Evolutionary conservation across 1,139 yeast genomes (phyloP).

Genomic region (Pichia sp.): DNA sequence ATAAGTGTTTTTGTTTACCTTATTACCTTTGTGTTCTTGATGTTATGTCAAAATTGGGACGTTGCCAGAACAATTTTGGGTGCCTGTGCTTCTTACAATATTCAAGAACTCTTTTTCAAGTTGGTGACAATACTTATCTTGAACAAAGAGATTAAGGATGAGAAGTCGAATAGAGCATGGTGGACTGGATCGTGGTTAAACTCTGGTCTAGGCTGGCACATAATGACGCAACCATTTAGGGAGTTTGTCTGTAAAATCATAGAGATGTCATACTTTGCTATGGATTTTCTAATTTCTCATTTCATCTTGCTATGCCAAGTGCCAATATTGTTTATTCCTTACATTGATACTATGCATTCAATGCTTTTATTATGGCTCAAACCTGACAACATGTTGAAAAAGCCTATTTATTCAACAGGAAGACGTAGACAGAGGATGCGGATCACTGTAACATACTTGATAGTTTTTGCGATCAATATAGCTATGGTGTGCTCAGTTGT

Average conservation of each 20-base stretch:
- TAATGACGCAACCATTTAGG: conserved; percentile 46
- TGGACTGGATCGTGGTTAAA: conserved; percentile 64
- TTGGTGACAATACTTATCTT: conserved; percentile 34
- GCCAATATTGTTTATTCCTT: conserved; percentile 50
- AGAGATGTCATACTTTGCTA: conserved; percentile 49
- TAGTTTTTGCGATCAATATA: conserved; percentile 32
- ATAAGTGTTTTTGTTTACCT: conserved; percentile 38
- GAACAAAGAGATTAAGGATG: conserved; percentile 45
- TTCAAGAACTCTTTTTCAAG: conserved; percentile 42
- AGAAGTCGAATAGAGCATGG: conserved; percentile 50
- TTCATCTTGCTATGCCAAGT: conserved; percentile 41
- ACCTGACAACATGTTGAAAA: conserved; percentile 44
- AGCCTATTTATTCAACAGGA: conserved; percentile 31
- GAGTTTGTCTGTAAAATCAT: conserved; percentile 47
- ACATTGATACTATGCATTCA: conserved; percentile 51
- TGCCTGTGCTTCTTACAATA: conserved; percentile 31
- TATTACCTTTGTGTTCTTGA: conserved; percentile 40
- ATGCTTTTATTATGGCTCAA: conserved; percentile 52
- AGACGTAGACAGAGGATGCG: conserved; percentile 24
- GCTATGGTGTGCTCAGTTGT: conserved; percentile 29
- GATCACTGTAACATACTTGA: conserved; percentile 26
- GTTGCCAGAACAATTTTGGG: conserved; percentile 44
- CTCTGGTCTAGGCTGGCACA: conserved; percentile 44
- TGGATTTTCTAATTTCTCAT: conserved; percentile 49
- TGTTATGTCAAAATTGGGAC: conserved; percentile 49